Evolutionary conservation across 805 yeast genomes (phyloP), one percentile per base, ranked within the genome.

Genomic region (Cyberlindnera mrakii): DNA sequence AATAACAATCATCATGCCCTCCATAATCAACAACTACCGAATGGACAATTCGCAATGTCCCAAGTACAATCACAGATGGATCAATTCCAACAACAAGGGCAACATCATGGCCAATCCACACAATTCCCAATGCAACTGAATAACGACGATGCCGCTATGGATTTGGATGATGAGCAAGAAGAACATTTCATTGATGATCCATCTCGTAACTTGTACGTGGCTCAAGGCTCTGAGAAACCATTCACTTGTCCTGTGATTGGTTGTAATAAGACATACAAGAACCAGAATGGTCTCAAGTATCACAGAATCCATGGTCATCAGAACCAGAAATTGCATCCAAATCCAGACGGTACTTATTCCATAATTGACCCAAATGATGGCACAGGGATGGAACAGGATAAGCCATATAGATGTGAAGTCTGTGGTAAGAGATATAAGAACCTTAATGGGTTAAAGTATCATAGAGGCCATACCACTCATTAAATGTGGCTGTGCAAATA

Each of bases 231-330:
- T 54, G 85, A 88, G 62, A 82, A 93, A 64, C 99, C 99, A 27
- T 93, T 83, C 70, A 89, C 85, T 63, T 93, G 99, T 68, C 99
- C 98, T 0, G 99, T 93, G 35, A 85, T 89, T 58, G 99, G 99
- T 7, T 93, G 99, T 66, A 97, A 90, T 55, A 93, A 93, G 71
- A 90, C 91, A 25, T 93, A 93, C 65, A 93, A 93, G 69, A 93
- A 93, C 65, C 99, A 93, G 67, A 93, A 93, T 60, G 99, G 99
- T 15, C 73, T 93, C 59, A 93, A 93, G 64, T 93, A 93, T 65
- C 99, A 93, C 66, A 76, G 96, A 51, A 70, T 85, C 45, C 99
- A 91, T 63, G 99, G 99, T 33, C 99, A 91, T 66, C 97, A 90
- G 65, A 90, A 91, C 61, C 99, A 91, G 66, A 88, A 87, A 31